phyloP scores from a whole-genome alignment of 768 basidiomycete genomes.

The Lactarius indigo region DNA sequence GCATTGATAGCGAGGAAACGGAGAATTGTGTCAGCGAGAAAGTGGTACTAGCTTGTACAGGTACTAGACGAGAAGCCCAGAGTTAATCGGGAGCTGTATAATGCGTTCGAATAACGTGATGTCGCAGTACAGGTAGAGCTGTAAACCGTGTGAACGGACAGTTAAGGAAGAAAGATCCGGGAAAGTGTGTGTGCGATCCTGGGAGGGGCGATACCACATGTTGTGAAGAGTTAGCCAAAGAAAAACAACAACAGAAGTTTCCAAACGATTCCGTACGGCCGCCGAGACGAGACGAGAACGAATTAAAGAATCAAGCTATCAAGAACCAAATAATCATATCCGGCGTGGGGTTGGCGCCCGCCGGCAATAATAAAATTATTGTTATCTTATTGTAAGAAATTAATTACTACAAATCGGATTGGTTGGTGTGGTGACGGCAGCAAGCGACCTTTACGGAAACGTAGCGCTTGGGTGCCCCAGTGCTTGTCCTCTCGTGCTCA shows the following conservation, averaged over 20 bases:
- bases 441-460: slow-evolving; percentile 6
- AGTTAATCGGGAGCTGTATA: slow-evolving; percentile 1
- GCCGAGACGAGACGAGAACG: slow-evolving; percentile 6
- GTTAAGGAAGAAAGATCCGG: slow-evolving; percentile 2
- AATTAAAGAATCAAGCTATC: slow-evolving; percentile 2
- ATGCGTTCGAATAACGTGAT: neutral
- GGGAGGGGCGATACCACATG: slow-evolving; percentile 13
- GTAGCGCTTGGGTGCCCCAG: neutral
- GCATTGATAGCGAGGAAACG: neutral
- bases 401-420: neutral
- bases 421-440: slow-evolving; percentile 15
- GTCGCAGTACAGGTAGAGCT: neutral
- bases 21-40: slow-evolving; percentile 5
- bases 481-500: neutral
- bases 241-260: slow-evolving; percentile 7
- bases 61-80: neutral
- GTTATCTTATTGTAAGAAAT: neutral
- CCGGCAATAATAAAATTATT: neutral
- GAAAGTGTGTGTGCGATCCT: slow-evolving; percentile 8
- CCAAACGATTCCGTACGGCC: neutral
- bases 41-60: neutral
- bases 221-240: slow-evolving; percentile 14
- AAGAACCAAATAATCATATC: slow-evolving; percentile 8
- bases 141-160: neutral
- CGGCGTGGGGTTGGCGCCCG: neutral